phyloP scores from a whole-genome alignment of 176 grass and related monocot genomes.

The Bonia amplexicaulis region DNA sequence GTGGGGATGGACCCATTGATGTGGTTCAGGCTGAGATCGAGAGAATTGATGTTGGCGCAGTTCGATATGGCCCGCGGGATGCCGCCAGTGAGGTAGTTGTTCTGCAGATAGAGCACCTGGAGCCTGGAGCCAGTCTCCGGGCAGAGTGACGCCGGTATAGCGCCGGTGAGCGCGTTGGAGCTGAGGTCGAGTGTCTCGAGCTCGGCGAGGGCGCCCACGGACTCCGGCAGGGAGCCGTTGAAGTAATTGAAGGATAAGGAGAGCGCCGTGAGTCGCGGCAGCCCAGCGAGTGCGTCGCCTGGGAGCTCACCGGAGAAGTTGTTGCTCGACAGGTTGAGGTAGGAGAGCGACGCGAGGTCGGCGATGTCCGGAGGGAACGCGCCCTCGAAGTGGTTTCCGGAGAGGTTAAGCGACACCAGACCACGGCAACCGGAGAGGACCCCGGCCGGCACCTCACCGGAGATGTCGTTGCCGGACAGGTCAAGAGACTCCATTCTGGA shows the following conservation, averaged over 20 bases:
- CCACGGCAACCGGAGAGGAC: slow-evolving; percentile 36
- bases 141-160: slow-evolving; percentile 39
- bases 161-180: slow-evolving; percentile 42
- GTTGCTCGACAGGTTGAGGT: slow-evolving; percentile 43
- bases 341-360: slow-evolving; percentile 19
- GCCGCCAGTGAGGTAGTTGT: slow-evolving; percentile 41
- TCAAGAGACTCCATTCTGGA: slow-evolving; percentile 43
- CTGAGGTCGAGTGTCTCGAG: slow-evolving; percentile 47
- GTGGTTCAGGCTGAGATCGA: slow-evolving; percentile 58
- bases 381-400: slow-evolving; percentile 42
- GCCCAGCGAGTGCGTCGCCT: background rate
- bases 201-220: slow-evolving; percentile 10
- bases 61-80: slow-evolving; percentile 47
- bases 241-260: slow-evolving; percentile 47
- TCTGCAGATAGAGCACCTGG: slow-evolving; percentile 48
- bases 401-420: slow-evolving; percentile 50
- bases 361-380: slow-evolving; percentile 37
- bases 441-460: slow-evolving; percentile 30
- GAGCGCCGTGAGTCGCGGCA: slow-evolving; percentile 32
- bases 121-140: background rate
- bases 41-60: slow-evolving; percentile 36
- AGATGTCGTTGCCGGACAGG: slow-evolving; percentile 42
- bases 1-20: slow-evolving; percentile 45
- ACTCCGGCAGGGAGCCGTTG: slow-evolving; percentile 25
- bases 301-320: slow-evolving; percentile 57